These are phyloP conservation scores for Andrographis paniculata DNA, from an alignment of 305 asterid genomes.

Conservation along the genomic window DNA sequence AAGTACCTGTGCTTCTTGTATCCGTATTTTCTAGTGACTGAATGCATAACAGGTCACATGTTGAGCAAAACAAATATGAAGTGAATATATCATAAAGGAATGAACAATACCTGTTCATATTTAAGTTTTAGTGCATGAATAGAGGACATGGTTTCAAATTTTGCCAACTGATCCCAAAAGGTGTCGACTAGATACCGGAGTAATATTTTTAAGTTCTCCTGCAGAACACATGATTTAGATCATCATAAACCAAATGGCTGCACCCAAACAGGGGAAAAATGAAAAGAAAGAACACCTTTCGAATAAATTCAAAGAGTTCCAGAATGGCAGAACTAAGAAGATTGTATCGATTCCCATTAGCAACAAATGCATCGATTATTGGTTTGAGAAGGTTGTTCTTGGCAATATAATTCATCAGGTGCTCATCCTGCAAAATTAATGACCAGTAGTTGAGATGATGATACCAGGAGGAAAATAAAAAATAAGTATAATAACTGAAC, in stretches of 20 bases:
- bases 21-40: conserved; percentile 59
- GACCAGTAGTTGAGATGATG: conserved; percentile 3
- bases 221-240: conserved; percentile 29
- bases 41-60: conserved; percentile 20
- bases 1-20: conserved; percentile 36
- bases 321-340: conserved; percentile 92
- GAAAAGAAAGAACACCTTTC: conserved; percentile 46
- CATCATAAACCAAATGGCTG: not conserved
- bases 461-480: too few species aligned
- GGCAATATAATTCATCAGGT: conserved; percentile 70
- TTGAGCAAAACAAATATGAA: conserved; percentile 4
- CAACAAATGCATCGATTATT: conserved; percentile 72
- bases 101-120: conserved; percentile 76
- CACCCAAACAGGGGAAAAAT: conserved; percentile 12
- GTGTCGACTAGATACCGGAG: conserved; percentile 75
- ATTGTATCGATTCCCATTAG: conserved; percentile 87
- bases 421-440: conserved; percentile 76
- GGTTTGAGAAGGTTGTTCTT: conserved; percentile 78
- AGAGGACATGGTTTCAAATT: conserved; percentile 57
- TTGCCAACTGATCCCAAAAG: conserved; percentile 80
- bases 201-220: conserved; percentile 84
- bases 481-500: too few species aligned
- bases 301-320: conserved; percentile 76
- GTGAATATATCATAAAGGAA: conserved; percentile 14
- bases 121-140: conserved; percentile 71